A percentile compares a stretch with the other conserved stretches of the same genome.
These are phyloP conservation scores for Berkeleyomyces basicola DNA, from an alignment of 2,329 filamentous ascomycete species.

Conservation along the genomic window DNA sequence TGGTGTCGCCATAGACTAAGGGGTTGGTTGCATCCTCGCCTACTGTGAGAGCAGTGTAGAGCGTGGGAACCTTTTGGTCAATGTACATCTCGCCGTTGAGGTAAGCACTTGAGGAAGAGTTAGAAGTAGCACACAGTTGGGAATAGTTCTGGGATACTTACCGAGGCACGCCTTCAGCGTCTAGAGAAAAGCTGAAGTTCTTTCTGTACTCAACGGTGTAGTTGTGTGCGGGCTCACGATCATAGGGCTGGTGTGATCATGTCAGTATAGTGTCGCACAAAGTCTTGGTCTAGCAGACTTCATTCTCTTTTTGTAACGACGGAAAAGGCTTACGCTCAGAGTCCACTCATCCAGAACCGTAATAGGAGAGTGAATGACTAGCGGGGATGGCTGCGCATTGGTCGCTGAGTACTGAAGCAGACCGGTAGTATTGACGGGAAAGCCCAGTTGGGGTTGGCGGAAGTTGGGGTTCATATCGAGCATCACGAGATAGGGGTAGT, in stretches of 20 bases:
- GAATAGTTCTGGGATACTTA: constrained; percentile 17
- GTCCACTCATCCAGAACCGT: constrained; percentile 57
- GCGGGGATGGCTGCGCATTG: constrained; percentile 16
- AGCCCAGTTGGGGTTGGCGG: constrained; percentile 17
- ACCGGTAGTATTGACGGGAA: constrained; percentile 27
- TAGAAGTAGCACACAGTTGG: background rate
- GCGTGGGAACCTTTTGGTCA: constrained; percentile 48
- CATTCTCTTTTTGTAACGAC: background rate
- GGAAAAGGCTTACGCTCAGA: constrained; percentile 27
- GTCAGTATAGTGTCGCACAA: background rate
- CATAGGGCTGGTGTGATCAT: constrained; percentile 30
- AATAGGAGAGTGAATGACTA: constrained; percentile 34
- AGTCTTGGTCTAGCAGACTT: background rate
- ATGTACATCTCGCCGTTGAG: constrained; percentile 35
- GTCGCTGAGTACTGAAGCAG: constrained; percentile 25
- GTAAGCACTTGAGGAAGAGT: background rate
- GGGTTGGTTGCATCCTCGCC: constrained; percentile 28
- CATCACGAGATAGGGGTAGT: constrained; percentile 28
- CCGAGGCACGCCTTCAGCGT: constrained; percentile 45
- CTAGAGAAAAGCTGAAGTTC: constrained; percentile 40
- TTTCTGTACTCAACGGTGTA: background rate
- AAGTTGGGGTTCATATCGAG: constrained; percentile 28
- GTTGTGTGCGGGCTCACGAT: constrained; percentile 34
- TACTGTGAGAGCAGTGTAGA: constrained; percentile 53
- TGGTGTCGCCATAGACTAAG: constrained; percentile 27